Conservation (phyloP, 83 land plant species). For the Larix sibirica region DNA sequence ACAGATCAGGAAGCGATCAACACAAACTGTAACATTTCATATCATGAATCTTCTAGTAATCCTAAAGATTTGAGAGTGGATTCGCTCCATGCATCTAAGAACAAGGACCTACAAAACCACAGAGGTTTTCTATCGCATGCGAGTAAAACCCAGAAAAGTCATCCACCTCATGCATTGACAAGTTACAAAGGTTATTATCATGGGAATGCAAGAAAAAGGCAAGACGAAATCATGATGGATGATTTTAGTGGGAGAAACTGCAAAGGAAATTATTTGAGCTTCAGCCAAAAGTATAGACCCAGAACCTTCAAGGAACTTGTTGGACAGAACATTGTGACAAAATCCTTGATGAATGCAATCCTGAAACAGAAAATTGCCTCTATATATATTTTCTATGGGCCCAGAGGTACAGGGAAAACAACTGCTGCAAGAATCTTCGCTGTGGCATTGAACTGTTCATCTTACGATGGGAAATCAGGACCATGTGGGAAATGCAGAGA, state of each 20-base stretch:
- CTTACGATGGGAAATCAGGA: background rate
- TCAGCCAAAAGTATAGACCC: constrained; percentile 18
- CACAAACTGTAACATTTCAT: background rate
- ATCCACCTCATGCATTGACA: background rate
- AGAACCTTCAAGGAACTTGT: constrained; percentile 16
- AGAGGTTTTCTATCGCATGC: background rate
- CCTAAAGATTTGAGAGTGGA: background rate
- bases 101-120: background rate
- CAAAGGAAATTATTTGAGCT: background rate
- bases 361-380: constrained; percentile 11
- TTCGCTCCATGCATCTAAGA: background rate
- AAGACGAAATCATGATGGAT: too few relatives aligned
- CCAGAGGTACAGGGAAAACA: constrained; percentile 29
- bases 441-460: constrained; percentile 33
- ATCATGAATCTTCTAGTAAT: background rate
- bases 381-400: constrained; percentile 19
- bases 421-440: constrained; percentile 45
- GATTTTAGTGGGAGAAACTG: background rate
- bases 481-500: constrained; percentile 42
- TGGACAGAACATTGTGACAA: constrained; percentile 18
- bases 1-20: background rate
- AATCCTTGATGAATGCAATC: constrained; percentile 20
- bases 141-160: background rate
- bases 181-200: background rate
- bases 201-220: background rate